A percentile compares a stretch with the other conserved stretches of the same genome.
These are phyloP conservation scores for Pseudogymnoascus sp. DNA, from an alignment of 2,329 filamentous ascomycete genomes.

Conservation along the genomic window DNA sequence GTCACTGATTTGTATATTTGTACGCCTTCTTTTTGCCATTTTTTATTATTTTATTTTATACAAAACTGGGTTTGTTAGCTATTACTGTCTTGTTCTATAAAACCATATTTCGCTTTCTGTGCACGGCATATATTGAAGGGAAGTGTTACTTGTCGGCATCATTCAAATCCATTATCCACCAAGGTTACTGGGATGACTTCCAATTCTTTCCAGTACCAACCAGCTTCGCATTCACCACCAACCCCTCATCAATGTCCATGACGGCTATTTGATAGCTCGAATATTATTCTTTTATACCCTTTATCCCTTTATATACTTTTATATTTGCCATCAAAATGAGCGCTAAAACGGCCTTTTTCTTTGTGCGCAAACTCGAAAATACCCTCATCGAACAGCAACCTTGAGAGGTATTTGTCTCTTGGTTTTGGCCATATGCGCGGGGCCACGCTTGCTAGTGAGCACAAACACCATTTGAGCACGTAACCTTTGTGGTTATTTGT, in stretches of 20 bases:
- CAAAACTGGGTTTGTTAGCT: neutral
- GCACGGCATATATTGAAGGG: neutral
- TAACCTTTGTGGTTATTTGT: constrained; percentile 7
- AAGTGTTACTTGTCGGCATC: neutral
- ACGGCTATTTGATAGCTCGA: neutral
- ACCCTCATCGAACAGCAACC: neutral
- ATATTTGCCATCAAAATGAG: neutral
- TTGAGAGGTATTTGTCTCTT: constrained; percentile 4
- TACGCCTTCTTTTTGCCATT: neutral
- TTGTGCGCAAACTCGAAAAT: constrained; percentile 4
- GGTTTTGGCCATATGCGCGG: neutral
- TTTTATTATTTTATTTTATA: neutral
- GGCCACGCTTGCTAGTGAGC: neutral
- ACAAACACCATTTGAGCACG: constrained; percentile 2
- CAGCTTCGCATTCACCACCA: neutral
- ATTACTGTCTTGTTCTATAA: neutral
- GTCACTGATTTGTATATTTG: neutral
- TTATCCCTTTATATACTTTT: no score
- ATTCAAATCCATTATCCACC: neutral
- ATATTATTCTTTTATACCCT: neutral
- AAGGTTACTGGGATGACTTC: neutral
- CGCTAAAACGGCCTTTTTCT: neutral
- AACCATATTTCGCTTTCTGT: neutral
- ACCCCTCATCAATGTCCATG: neutral
- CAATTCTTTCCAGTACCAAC: neutral